Evolutionary conservation across 345 rosid species (phyloP).

Genomic region (Raphanus sativus): DNA sequence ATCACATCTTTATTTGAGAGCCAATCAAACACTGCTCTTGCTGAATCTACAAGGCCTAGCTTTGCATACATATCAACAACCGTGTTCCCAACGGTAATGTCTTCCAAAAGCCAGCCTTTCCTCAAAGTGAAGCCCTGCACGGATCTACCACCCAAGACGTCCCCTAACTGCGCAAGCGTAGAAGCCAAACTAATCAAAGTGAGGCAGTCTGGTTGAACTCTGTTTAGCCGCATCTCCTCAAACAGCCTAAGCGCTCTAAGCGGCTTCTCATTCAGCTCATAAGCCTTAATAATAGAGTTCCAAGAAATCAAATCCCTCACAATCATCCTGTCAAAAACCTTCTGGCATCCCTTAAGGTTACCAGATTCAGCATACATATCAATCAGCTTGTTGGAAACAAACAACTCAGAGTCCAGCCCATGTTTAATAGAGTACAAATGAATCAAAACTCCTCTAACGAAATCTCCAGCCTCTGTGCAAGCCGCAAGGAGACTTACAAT

Average conservation of each 20-base stretch:
- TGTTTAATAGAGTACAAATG: slow-evolving; percentile 47
- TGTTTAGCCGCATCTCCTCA: slow-evolving; percentile 40
- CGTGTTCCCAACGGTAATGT: slow-evolving; percentile 46
- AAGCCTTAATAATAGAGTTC: slow-evolving; percentile 64
- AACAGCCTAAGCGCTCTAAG: slow-evolving; percentile 39
- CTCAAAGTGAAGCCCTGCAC: slow-evolving; percentile 46
- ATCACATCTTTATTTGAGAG: slow-evolving; percentile 51
- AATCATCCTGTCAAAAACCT: slow-evolving; percentile 44
- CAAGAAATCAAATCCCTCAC: slow-evolving; percentile 53
- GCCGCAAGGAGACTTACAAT: slow-evolving; percentile 51
- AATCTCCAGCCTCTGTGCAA: slow-evolving; percentile 49
- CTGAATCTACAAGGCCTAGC: slow-evolving; percentile 44
- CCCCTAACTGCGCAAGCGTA: slow-evolving; percentile 47
- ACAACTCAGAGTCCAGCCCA: slow-evolving; percentile 49
- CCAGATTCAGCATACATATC: slow-evolving; percentile 54
- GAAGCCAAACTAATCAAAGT: slow-evolving; percentile 56
- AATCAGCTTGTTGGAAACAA: slow-evolving; percentile 54
- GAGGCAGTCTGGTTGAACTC: slow-evolving; percentile 46
- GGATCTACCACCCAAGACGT: slow-evolving; percentile 33
- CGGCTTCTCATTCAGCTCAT: slow-evolving; percentile 52
- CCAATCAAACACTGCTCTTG: slow-evolving; percentile 43
- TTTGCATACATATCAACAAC: slow-evolving; percentile 59
- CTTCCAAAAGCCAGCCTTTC: slow-evolving; percentile 45
- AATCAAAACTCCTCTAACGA: slow-evolving; percentile 42
- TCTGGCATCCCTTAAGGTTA: slow-evolving; percentile 33